Evolutionary conservation across 169 alveolate species (phyloP).

Genomic region (Plasmodium ovale): DNA sequence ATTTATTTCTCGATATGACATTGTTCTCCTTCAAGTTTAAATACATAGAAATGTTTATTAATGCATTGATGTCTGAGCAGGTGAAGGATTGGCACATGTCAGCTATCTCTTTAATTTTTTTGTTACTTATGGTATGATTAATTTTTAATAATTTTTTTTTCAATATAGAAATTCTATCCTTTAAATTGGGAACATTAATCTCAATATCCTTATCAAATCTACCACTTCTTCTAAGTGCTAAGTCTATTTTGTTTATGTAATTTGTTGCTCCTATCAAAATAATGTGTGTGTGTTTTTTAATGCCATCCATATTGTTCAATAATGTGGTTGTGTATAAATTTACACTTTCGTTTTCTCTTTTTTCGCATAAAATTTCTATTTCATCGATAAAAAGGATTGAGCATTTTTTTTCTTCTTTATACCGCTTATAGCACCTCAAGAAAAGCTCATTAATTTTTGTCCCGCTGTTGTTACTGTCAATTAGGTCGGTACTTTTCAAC

Average conservation of each 20-base stretch:
- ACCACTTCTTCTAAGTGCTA: constrained; percentile 96
- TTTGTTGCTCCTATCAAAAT: constrained; percentile 95
- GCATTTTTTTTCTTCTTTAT: constrained; percentile 65
- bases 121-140: constrained; percentile 75
- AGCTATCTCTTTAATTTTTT: constrained; percentile 77
- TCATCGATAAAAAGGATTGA: constrained; percentile 85
- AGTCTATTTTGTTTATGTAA: constrained; percentile 91
- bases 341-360: constrained; percentile 66
- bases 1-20: constrained; percentile 17
- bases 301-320: constrained; percentile 73
- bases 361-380: constrained; percentile 82
- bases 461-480: constrained; percentile 55
- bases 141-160: constrained; percentile 78
- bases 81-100: constrained; percentile 89
- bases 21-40: constrained; percentile 31
- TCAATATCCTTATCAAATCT: constrained; percentile 96
- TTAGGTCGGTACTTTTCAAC: constrained; percentile 53
- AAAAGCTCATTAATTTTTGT: constrained; percentile 50
- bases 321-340: constrained; percentile 52
- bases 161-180: constrained; percentile 92
- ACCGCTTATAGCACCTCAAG: constrained; percentile 59
- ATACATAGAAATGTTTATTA: constrained; percentile 82
- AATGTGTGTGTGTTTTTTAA: constrained; percentile 63
- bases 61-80: constrained; percentile 88
- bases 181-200: constrained; percentile 93